Evolutionary conservation across 2,329 filamentous ascomycete genomes (phyloP), one percentile per base, ranked within the genome.

Genomic region (Fusarium pseudograminearum): DNA sequence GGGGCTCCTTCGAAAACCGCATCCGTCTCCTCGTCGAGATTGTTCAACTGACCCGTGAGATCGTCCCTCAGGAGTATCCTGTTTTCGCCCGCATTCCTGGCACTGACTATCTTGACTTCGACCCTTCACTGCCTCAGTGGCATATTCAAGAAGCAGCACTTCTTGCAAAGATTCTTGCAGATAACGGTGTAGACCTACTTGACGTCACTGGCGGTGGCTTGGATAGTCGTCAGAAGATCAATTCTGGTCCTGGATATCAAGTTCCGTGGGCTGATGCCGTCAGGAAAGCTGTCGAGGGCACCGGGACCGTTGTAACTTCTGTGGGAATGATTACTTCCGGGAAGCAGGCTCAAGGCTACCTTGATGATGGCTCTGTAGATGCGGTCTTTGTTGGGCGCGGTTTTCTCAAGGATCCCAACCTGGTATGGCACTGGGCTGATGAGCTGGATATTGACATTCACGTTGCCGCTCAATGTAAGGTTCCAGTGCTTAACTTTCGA

Each of bases 41-140:
- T 51, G 78, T 77, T 12, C 73, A 78, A 81, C 40, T 66, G 1
- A 72, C 71, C 16, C 65, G 72, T 3, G 50, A 47, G n/a, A 54
- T 65, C 22, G 42, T 74, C 34, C 73, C 73, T 2, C 47, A 31
- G 14, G 60, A 67, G 16, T 71, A 57, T 10, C 92, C 92, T 0
- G 81, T 94, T 0, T 87, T 94, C 74, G 80, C 92, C 16, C 87
- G 92, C 28, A 85, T 94, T 6, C 42, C 86, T 11, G 90, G 89
- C 2, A 90, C 88, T 1, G 92, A 94, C 74, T 93, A 90, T 87
- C 83, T 94, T 0, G 89, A 93, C 64, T 82, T 86, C 70, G 83
- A 85, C 46, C 83, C 83, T 4, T 81, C 82, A 16, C 77, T 83
- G 14, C 85, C 89, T 58, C 87, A 86, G 72, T 95, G 75, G 92